Conservation (phyloP, 805 yeast genomes). For the Ogataea populi-albae region DNA sequence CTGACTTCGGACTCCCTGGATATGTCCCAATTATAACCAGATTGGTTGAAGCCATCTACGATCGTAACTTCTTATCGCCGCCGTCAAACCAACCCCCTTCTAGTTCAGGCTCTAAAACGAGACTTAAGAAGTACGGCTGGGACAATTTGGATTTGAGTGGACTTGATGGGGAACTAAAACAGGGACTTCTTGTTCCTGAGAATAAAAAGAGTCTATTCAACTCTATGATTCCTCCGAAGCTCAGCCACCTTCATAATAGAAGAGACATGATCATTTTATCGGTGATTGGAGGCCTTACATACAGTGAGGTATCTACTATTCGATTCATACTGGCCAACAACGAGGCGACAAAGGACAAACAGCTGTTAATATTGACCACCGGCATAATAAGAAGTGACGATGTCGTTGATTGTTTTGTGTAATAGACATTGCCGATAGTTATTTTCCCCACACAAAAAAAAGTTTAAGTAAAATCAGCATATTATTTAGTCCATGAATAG, state of each 20-base stretch:
- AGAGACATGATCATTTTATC: conserved; percentile 44
- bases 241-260: conserved; percentile 17
- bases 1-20: conserved; percentile 72
- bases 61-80: conserved; percentile 44
- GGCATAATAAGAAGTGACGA: conserved; percentile 40
- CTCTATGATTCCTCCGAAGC: conserved; percentile 24
- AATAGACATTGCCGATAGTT: too few species aligned
- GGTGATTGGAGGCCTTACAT: conserved; percentile 80
- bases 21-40: conserved; percentile 75
- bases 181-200: conserved; percentile 32
- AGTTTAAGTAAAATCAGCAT: too few species aligned
- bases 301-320: conserved; percentile 77
- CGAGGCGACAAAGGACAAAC: conserved; percentile 30
- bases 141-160: conserved; percentile 38
- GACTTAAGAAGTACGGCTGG: conserved; percentile 40
- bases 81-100: conserved; percentile 28
- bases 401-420: conserved; percentile 29
- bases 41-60: conserved; percentile 65
- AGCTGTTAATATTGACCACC: conserved; percentile 41
- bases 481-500: too few species aligned
- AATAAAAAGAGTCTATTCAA: conserved; percentile 27
- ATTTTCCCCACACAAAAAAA: too few species aligned
- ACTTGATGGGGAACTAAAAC: conserved; percentile 38
- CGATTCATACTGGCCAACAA: conserved; percentile 53
- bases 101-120: conserved; percentile 18